Evolutionary conservation across 768 basidiomycete genomes (phyloP).

Genomic region (Termitomyces sp.): DNA sequence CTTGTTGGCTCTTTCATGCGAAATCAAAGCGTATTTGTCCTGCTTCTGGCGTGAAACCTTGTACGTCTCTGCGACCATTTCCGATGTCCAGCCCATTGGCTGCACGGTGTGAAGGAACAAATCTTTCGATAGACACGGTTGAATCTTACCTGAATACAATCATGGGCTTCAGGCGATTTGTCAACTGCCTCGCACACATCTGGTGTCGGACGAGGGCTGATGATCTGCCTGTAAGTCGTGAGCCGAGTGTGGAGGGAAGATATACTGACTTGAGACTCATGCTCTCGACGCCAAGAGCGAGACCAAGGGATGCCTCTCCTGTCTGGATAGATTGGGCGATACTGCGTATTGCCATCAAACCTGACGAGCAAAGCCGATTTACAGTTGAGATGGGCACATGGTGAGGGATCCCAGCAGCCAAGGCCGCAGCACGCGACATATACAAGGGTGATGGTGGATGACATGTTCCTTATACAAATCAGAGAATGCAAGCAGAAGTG

Average conservation of each 20-base stretch:
- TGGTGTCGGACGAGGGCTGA: slow-evolving; percentile 72
- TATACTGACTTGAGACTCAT: slow-evolving; percentile 69
- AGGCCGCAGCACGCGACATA: slow-evolving; percentile 79
- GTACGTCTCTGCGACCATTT: slow-evolving; percentile 81
- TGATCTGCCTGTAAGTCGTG: neutral
- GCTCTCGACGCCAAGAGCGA: slow-evolving; percentile 81
- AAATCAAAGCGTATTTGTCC: slow-evolving; percentile 86
- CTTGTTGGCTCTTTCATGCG: slow-evolving; percentile 74
- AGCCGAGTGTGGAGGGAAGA: neutral
- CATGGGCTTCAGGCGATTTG: slow-evolving; percentile 58
- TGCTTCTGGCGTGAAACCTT: slow-evolving; percentile 77
- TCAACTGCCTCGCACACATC: slow-evolving; percentile 55
- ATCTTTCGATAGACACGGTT: neutral
- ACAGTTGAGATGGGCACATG: slow-evolving; percentile 85
- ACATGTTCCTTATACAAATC: slow-evolving; percentile 73
- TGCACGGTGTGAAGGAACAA: slow-evolving; percentile 19
- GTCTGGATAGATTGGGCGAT: slow-evolving; percentile 84
- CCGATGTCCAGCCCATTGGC: slow-evolving; percentile 96
- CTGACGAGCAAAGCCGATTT: slow-evolving; percentile 92
- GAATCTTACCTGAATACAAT: slow-evolving; percentile 65
- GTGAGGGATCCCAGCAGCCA: slow-evolving; percentile 85
- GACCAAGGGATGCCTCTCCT: slow-evolving; percentile 80
- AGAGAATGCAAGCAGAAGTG: neutral
- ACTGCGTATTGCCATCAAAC: slow-evolving; percentile 87
- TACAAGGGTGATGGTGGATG: slow-evolving; percentile 81